Evolutionary conservation across 306 rosid genomes (phyloP).

Genomic region (Aeschynomene evenia): DNA sequence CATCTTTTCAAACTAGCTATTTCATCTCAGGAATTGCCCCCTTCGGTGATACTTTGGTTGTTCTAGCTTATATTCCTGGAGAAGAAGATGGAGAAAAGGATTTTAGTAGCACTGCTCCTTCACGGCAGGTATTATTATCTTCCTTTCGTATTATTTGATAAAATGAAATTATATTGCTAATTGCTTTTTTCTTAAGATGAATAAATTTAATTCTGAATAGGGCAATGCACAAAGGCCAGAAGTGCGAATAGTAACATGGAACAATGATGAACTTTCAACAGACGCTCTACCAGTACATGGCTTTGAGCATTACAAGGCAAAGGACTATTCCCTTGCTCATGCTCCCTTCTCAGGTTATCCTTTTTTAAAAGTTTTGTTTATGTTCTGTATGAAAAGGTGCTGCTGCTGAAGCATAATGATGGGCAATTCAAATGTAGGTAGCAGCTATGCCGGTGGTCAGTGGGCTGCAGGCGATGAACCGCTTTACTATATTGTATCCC

Average conservation of each 20-base stretch:
- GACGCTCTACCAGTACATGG: slow-evolving; percentile 85
- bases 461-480: slow-evolving; percentile 92
- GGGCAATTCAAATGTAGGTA: slow-evolving; percentile 55
- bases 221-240: slow-evolving; percentile 92
- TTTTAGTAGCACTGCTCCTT: slow-evolving; percentile 66
- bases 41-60: slow-evolving; percentile 78
- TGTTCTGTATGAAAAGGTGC: slow-evolving; percentile 23
- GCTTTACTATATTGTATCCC: slow-evolving; percentile 75
- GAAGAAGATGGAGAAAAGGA: slow-evolving; percentile 79
- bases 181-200: slow-evolving; percentile 31
- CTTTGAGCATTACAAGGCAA: slow-evolving; percentile 90
- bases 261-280: slow-evolving; percentile 81
- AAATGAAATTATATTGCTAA: slow-evolving; percentile 13
- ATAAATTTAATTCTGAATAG: slow-evolving; percentile 44
- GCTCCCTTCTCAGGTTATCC: slow-evolving; percentile 80
- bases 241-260: slow-evolving; percentile 75
- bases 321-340: slow-evolving; percentile 86
- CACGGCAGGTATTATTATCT: slow-evolving; percentile 62
- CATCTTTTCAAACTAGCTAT: slow-evolving; percentile 77
- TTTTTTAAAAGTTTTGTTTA: slow-evolving; percentile 28
- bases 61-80: slow-evolving; percentile 74
- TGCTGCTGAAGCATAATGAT: slow-evolving; percentile 26
- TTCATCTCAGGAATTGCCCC: slow-evolving; percentile 86
- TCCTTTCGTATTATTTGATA: slow-evolving; percentile 4
- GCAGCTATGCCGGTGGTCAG: slow-evolving; percentile 91